Base-by-base conservation (phyloP, 108 stramenopile genomes). In the Phaeodactylum tricornutum region DNA sequence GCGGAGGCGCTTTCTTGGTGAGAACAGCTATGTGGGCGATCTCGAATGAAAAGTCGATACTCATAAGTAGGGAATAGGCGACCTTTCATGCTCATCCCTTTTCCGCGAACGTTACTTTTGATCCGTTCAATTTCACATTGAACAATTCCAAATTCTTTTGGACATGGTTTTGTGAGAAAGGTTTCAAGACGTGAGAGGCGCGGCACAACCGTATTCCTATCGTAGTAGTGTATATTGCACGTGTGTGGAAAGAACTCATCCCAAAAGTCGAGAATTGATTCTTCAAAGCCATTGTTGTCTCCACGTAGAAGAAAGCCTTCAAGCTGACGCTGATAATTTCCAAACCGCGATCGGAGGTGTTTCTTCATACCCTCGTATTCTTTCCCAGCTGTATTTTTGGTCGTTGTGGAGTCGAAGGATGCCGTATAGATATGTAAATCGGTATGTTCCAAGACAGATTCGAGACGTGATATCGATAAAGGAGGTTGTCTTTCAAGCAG, bases 41-140 rank as follows among this genome's bases (percentile, higher is more conserved):
- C 75, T 7, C 81, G 67, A 30, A 90, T 81, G 49, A 84, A 90
- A 4, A 90, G 47, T 22, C 84, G 67, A 45, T 90, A 90, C 45
- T 90, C 82, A 41, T 90, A 90, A 0, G 74, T 74, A 3, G 84
- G 84, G 39, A 82, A 86, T 21, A 85, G 72, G 4, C 79, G 71
- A 9, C 81, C 86, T 36, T 78, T 79, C 62, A 77, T 61, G 35
- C 55, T 63, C 7, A 58, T 64, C 9, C 77, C 75, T 36, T 79
- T 85, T 14, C 58, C 55, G 21, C 69, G 72, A 42, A 65, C 77
- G 21, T 71, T 56, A 24, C 53, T 50, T 39, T 67, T 75, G 42
- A 90, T 73, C 5, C 88, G 62, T 54, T 85, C 79, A 47, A 84
- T 86, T 59, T 90, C 84, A 35, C 88, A 90, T 52, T 90, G 79